phyloP scores from a whole-genome alignment of 306 rosid species.

The Notholithocarpus densiflorus region DNA sequence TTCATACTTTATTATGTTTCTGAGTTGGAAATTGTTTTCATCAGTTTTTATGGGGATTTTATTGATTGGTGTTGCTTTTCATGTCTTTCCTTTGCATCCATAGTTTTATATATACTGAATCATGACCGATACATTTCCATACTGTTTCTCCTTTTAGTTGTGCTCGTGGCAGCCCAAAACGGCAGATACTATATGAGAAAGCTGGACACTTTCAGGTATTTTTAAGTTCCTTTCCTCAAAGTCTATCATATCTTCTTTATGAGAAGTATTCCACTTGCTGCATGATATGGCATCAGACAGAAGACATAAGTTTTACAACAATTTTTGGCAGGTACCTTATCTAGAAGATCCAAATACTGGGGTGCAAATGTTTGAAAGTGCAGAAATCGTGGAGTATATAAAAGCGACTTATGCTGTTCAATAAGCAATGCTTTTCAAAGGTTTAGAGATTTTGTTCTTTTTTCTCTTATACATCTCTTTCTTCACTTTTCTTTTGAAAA shows the following conservation, averaged over 20 bases:
- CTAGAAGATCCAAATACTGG: conserved; percentile 97
- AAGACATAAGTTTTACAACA: conserved; percentile 1
- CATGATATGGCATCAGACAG: conserved; percentile 12
- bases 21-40: neutral
- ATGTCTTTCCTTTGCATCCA: neutral
- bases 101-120: neutral
- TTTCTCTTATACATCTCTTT: neutral
- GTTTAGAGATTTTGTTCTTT: conserved; percentile 6
- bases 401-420: conserved; percentile 74
- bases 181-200: conserved; percentile 59
- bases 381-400: conserved; percentile 82
- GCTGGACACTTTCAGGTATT: conserved; percentile 82
- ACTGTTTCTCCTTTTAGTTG: conserved; percentile 49
- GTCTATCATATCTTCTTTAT: neutral
- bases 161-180: conserved; percentile 91
- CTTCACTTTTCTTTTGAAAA: conserved; percentile 1
- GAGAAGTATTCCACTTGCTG: neutral
- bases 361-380: conserved; percentile 91
- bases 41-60: too few species aligned
- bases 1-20: too few species aligned
- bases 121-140: conserved; percentile 20
- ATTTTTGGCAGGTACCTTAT: conserved; percentile 69
- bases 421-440: conserved; percentile 16
- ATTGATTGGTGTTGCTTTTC: neutral
- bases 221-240: neutral